Conservation (phyloP, 352 stramenopile genomes). For the Pythium sp. region DNA sequence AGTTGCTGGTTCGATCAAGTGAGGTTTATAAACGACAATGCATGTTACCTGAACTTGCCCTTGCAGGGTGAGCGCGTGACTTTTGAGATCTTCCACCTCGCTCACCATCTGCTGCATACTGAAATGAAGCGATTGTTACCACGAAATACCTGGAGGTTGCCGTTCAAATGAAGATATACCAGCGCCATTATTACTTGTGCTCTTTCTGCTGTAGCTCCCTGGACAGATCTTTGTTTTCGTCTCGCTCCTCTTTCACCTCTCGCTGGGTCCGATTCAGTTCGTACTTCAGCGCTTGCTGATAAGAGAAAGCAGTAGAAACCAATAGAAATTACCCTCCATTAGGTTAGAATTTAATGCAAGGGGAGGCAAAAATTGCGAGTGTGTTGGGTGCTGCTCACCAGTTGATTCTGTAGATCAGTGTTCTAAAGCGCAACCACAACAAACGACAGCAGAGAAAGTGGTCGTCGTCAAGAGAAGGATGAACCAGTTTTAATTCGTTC, state of each 20-base stretch:
- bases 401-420: conserved; percentile 21
- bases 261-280: conserved; percentile 32
- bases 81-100: conserved; percentile 35
- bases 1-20: too few species aligned
- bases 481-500: not conserved
- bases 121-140: not conserved
- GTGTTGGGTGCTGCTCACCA: conserved; percentile 14
- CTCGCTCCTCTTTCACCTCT: conserved; percentile 32
- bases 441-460: not conserved
- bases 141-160: not conserved
- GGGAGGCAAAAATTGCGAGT: not conserved
- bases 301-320: not conserved
- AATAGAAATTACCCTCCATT: not conserved
- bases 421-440: conserved; percentile 20
- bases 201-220: conserved; percentile 35
- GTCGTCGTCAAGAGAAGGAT: not conserved
- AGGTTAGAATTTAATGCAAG: not conserved
- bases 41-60: conserved; percentile 46
- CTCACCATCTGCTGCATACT: conserved; percentile 28
- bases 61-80: conserved; percentile 39
- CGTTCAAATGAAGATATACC: not conserved
- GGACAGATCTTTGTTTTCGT: conserved; percentile 29
- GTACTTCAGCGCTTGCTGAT: conserved; percentile 28
- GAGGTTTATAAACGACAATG: too few species aligned
- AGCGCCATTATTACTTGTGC: conserved; percentile 18